Conservation (phyloP, 1,284 basidiomycete genomes). For the Malassezia japonica region DNA sequence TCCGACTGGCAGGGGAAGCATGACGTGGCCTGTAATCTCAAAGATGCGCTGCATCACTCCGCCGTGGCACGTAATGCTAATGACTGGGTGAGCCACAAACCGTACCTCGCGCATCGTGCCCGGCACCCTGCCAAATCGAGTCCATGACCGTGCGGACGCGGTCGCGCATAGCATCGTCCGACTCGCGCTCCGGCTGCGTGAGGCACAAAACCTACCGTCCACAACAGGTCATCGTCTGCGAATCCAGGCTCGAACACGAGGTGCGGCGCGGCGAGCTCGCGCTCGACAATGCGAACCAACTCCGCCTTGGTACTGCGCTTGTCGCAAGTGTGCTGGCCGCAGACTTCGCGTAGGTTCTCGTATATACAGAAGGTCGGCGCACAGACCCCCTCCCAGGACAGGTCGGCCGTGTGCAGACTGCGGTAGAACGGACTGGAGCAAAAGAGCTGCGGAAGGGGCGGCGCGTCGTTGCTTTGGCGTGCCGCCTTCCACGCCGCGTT, state of each 20-base stretch:
- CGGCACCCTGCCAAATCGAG: constrained; percentile 1
- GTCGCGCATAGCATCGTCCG: constrained; percentile 8
- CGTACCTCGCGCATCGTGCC: background rate
- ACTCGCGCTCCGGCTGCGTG: constrained; percentile 5
- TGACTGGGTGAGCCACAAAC: background rate
- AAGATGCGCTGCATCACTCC: constrained; percentile 13
- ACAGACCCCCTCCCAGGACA: background rate
- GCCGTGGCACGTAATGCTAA: constrained; percentile 11
- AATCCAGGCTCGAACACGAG: background rate
- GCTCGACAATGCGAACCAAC: no score
- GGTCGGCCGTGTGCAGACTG: background rate
- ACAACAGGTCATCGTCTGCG: constrained; percentile 7
- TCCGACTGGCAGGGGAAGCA: background rate
- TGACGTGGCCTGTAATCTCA: constrained; percentile 3
- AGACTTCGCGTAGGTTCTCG: constrained; percentile 5
- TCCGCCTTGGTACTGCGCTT: background rate
- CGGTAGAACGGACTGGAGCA: constrained; percentile 4
- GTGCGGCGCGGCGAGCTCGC: no score
- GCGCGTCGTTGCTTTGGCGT: background rate
- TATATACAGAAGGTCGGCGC: background rate
- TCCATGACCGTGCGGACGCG: constrained; percentile 2
- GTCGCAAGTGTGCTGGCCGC: constrained; percentile 11
- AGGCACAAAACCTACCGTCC: constrained; percentile 2
- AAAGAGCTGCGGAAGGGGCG: constrained; percentile 1
- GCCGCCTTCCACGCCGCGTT: background rate